phyloP scores from a whole-genome alignment of 345 rosid species.

The Aquilaria yunnanensis region DNA sequence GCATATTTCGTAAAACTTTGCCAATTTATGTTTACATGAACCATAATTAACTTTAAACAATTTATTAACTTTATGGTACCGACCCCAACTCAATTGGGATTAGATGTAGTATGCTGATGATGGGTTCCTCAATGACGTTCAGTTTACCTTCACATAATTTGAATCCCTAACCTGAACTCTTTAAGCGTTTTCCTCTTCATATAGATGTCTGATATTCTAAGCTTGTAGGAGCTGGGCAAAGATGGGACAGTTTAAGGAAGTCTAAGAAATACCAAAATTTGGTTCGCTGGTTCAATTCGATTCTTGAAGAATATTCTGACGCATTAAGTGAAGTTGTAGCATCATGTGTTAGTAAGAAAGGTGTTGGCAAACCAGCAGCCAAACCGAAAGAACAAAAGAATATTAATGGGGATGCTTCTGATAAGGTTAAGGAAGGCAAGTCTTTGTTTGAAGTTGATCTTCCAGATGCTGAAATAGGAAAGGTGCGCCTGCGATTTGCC shows the following conservation, averaged over 20 bases:
- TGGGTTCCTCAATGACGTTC: too few species aligned
- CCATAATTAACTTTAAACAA: too few species aligned
- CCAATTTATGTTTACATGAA: too few species aligned
- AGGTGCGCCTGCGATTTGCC: constrained; percentile 80
- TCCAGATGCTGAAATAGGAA: constrained; percentile 78
- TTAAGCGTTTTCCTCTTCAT: too few species aligned
- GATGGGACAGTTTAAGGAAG: constrained; percentile 96
- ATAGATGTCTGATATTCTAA: constrained; percentile 3
- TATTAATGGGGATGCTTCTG: constrained; percentile 33
- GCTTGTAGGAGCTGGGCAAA: constrained; percentile 55
- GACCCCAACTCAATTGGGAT: too few species aligned
- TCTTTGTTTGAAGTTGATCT: constrained; percentile 59
- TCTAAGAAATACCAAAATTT: constrained; percentile 80
- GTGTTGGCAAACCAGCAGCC: constrained; percentile 44
- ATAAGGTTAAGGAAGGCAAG: constrained; percentile 47
- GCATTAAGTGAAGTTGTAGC: constrained; percentile 42
- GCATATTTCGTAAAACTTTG: too few species aligned
- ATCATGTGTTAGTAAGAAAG: constrained; percentile 49
- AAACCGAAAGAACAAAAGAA: constrained; percentile 45
- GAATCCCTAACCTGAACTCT: too few species aligned
- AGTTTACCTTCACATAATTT: too few species aligned
- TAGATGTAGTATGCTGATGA: too few species aligned
- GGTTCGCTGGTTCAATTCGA: constrained; percentile 82
- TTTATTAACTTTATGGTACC: too few species aligned
- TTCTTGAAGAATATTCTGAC: constrained; percentile 49